Evolutionary conservation across 2,329 filamentous ascomycete species (phyloP).

Genomic region (Pseudopithomyces maydicus): DNA sequence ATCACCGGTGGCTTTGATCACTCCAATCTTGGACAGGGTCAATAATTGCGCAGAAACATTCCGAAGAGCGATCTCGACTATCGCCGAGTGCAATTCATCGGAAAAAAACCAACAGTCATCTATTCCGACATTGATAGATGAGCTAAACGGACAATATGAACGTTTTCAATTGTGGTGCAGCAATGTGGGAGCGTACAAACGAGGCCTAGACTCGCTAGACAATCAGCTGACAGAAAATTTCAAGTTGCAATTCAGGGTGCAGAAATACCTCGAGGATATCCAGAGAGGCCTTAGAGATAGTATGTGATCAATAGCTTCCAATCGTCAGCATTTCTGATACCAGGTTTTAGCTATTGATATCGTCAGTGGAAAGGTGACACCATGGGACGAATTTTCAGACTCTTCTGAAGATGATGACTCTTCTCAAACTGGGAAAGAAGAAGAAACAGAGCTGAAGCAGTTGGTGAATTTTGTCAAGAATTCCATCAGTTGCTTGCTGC

Average conservation of each 20-base stretch:
- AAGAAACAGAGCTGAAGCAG: not conserved
- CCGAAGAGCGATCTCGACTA: not conserved
- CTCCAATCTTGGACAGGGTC: not conserved
- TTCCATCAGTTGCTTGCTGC: constrained; percentile 1
- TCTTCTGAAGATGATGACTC: not conserved
- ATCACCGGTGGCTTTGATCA: not conserved
- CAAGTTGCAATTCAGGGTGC: not conserved
- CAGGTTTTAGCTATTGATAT: not conserved
- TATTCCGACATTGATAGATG: not conserved
- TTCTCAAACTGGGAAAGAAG: not conserved
- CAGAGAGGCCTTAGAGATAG: not conserved
- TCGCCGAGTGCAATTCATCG: not conserved
- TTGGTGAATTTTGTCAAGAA: not conserved
- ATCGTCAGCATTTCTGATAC: not conserved
- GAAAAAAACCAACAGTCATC: not conserved
- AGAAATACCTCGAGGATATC: not conserved
- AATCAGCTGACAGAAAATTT: not conserved
- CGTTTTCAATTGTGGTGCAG: not conserved
- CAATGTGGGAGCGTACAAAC: not conserved
- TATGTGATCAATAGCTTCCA: not conserved
- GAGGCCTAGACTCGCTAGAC: not conserved
- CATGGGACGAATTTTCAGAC: not conserved
- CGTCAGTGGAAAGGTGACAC: not conserved
- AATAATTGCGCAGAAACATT: not conserved
- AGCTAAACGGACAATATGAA: not conserved